Evolutionary conservation across 106 monocot genomes (phyloP).

Genomic region (Ottelia alismoides): DNA sequence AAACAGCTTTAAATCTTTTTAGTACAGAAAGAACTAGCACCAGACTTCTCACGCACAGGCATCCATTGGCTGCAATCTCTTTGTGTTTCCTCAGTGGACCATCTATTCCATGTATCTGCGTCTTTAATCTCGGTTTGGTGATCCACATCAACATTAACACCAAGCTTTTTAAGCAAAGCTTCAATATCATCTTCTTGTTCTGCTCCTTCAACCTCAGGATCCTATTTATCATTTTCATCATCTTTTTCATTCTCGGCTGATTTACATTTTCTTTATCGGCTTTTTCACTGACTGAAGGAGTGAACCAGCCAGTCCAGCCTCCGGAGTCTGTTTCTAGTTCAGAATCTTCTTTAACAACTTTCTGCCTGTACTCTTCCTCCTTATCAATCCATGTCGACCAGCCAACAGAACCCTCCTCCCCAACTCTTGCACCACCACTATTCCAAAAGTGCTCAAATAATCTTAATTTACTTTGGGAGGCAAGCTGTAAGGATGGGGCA

Average conservation of each 20-base stretch:
- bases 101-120: slow-evolving; percentile 74
- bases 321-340: slow-evolving; percentile 54
- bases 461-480: slow-evolving; percentile 56
- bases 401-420: slow-evolving; percentile 75
- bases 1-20: background rate
- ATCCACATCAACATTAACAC: slow-evolving; percentile 61
- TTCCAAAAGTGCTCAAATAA: slow-evolving; percentile 98
- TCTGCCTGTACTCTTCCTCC: slow-evolving; percentile 49
- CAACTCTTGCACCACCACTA: slow-evolving; percentile 58
- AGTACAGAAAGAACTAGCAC: slow-evolving; percentile 24
- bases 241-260: slow-evolving; percentile 15
- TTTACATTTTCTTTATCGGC: slow-evolving; percentile 14
- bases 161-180: slow-evolving; percentile 72
- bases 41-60: slow-evolving; percentile 71
- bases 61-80: slow-evolving; percentile 82
- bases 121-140: slow-evolving; percentile 73
- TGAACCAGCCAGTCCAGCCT: slow-evolving; percentile 88
- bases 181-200: slow-evolving; percentile 53
- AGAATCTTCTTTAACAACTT: slow-evolving; percentile 25
- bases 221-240: slow-evolving; percentile 28
- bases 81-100: slow-evolving; percentile 61
- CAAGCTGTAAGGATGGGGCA: slow-evolving; percentile 64
- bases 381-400: slow-evolving; percentile 77
- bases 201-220: slow-evolving; percentile 25
- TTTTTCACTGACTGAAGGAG: slow-evolving; percentile 27